Conservation (phyloP, 441 rosid species). For the Gossypium davidsonii region DNA sequence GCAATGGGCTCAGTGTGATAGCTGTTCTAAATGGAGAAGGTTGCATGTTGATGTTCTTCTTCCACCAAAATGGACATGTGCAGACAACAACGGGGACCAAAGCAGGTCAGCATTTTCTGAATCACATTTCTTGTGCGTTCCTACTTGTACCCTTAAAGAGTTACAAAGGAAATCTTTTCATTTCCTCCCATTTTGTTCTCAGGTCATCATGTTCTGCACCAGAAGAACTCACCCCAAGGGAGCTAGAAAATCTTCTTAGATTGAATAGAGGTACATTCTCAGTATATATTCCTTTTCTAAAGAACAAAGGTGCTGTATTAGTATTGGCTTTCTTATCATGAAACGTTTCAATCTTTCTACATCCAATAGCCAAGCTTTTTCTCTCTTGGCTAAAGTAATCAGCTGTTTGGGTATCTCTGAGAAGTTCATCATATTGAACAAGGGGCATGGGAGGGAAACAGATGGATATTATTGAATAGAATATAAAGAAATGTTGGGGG, state of each 20-base stretch:
- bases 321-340: background rate
- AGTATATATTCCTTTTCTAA: background rate
- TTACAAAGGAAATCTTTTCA: background rate
- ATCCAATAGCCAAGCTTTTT: background rate
- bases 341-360: background rate
- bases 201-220: constrained; percentile 67
- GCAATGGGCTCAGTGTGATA: constrained; percentile 77
- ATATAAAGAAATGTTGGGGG: background rate
- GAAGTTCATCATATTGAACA: background rate
- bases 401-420: background rate
- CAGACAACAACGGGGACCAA: constrained; percentile 57
- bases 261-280: constrained; percentile 42
- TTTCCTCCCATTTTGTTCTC: constrained; percentile 15
- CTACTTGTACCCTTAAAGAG: background rate
- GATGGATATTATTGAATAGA: background rate
- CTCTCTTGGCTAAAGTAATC: background rate
- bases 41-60: constrained; percentile 59
- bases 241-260: constrained; percentile 51
- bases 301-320: background rate
- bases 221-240: constrained; percentile 51
- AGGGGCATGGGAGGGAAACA: background rate
- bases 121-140: constrained; percentile 4
- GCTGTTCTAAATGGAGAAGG: constrained; percentile 68
- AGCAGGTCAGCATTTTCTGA: constrained; percentile 35
- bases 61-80: constrained; percentile 64